Percentiles rank a stretch among this genome's conserved stretches.
These are phyloP conservation scores for Curvularia sp. DNA, from an alignment of 2,329 filamentous ascomycete species.

Conservation along the genomic window DNA sequence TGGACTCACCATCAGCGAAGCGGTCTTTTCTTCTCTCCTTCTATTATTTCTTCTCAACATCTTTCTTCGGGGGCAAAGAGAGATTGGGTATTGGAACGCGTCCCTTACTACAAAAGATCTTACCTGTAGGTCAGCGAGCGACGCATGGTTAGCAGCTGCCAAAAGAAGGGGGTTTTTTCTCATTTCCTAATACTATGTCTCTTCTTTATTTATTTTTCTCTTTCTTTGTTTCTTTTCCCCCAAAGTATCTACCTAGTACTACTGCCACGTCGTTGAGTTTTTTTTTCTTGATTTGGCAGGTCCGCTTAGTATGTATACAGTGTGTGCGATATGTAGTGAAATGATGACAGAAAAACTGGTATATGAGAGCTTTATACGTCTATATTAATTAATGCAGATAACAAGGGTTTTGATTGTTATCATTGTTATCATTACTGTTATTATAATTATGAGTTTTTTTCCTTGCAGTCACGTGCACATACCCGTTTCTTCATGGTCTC, in stretches of 20 bases:
- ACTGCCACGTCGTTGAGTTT: slow-evolving; percentile 4
- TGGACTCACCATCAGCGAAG: slow-evolving; percentile 33
- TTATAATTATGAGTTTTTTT: too few species aligned
- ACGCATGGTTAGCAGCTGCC: slow-evolving; percentile 14
- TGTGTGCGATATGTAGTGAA: slow-evolving; percentile 28
- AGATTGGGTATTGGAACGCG: slow-evolving; percentile 22
- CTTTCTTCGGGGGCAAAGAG: slow-evolving; percentile 17
- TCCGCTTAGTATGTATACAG: slow-evolving; percentile 13
- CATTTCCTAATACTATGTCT: slow-evolving; percentile 30
- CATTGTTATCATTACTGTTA: not conserved
- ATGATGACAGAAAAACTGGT: slow-evolving; percentile 18
- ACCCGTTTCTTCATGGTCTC: too few species aligned
- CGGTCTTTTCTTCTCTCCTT: slow-evolving; percentile 23
- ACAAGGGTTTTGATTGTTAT: not conserved
- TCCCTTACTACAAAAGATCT: slow-evolving; percentile 11
- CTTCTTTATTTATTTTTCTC: not conserved
- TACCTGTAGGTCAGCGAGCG: slow-evolving; percentile 3
- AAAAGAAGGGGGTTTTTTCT: slow-evolving; percentile 13
- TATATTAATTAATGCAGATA: not conserved
- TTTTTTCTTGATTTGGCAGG: slow-evolving; percentile 10
- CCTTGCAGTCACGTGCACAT: too few species aligned
- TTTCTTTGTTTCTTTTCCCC: not conserved
- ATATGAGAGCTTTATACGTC: not conserved
- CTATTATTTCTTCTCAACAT: slow-evolving; percentile 19
- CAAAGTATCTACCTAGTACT: slow-evolving; percentile 10